phyloP scores from a whole-genome alignment of 169 alveolate species.

The Babesia sp. region DNA sequence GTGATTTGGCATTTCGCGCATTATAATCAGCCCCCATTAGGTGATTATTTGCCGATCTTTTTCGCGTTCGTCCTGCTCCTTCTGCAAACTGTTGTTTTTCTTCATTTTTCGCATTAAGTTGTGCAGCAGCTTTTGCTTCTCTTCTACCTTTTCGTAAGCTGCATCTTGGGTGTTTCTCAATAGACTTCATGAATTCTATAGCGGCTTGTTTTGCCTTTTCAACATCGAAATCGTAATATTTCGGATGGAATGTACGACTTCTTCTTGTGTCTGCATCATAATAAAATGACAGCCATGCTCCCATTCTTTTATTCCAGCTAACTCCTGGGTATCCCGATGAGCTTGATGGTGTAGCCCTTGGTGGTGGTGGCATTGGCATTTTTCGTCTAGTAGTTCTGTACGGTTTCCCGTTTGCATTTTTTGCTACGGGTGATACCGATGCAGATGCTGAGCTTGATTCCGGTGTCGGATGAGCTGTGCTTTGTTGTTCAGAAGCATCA shows the following conservation, averaged over 20 bases:
- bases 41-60: conserved; percentile 2
- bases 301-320: conserved; percentile 84
- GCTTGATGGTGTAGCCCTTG: conserved; percentile 66
- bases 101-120: conserved; percentile 8
- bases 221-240: conserved; percentile 77
- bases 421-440: not conserved
- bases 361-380: conserved; percentile 61
- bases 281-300: conserved; percentile 84
- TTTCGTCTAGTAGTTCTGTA: not conserved
- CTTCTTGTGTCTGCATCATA: conserved; percentile 79
- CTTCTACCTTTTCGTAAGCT: conserved; percentile 63
- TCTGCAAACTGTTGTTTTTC: not conserved
- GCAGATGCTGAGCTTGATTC: too few species aligned
- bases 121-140: conserved; percentile 39
- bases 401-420: not conserved
- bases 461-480: too few species aligned
- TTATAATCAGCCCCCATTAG: not conserved
- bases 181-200: conserved; percentile 76
- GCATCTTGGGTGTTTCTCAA: conserved; percentile 76
- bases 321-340: conserved; percentile 85
- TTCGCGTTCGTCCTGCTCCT: conserved; percentile 7
- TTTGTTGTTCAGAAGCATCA: too few species aligned
- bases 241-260: conserved; percentile 83
- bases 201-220: conserved; percentile 81
- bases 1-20: not conserved